Evolutionary conservation across 768 basidiomycete genomes (phyloP).

Genomic region (Obba rivulosa): DNA sequence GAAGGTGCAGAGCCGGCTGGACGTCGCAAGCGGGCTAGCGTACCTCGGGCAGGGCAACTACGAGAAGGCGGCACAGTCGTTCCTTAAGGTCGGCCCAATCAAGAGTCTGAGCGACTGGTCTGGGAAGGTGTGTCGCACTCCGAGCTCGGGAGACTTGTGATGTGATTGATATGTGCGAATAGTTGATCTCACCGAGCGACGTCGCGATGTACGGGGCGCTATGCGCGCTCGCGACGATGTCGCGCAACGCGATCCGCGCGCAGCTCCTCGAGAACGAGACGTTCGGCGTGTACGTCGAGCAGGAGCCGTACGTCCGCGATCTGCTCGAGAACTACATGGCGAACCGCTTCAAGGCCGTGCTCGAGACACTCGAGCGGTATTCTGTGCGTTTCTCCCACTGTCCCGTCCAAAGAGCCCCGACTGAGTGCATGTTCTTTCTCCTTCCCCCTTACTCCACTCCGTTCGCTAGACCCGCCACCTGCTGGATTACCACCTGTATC

Average conservation of each 20-base stretch:
- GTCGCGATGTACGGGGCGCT: slow-evolving; percentile 84
- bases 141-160: no score
- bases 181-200: slow-evolving; percentile 78
- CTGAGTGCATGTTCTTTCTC: slow-evolving; percentile 11
- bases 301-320: slow-evolving; percentile 83
- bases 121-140: slow-evolving; percentile 45
- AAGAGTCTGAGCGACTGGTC: slow-evolving; percentile 75
- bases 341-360: slow-evolving; percentile 79
- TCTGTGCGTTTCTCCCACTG: slow-evolving; percentile 41
- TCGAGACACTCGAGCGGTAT: slow-evolving; percentile 67
- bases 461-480: slow-evolving; percentile 62
- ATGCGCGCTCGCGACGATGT: slow-evolving; percentile 75
- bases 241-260: slow-evolving; percentile 63
- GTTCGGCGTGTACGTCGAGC: slow-evolving; percentile 76
- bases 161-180: slow-evolving; percentile 1
- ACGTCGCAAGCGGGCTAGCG: slow-evolving; percentile 75
- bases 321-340: slow-evolving; percentile 81
- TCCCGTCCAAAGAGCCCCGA: background rate
- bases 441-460: background rate
- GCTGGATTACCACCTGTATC: slow-evolving; percentile 70
- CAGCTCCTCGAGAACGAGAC: slow-evolving; percentile 62
- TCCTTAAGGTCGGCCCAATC: slow-evolving; percentile 61
- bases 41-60: slow-evolving; percentile 67
- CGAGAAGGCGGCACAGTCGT: slow-evolving; percentile 72
- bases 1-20: slow-evolving; percentile 70